A percentile compares a stretch with the other conserved stretches of the same genome.
These are phyloP conservation scores for Rhodofomes roseus DNA, from an alignment of 1,284 basidiomycete species.

Conservation along the genomic window DNA sequence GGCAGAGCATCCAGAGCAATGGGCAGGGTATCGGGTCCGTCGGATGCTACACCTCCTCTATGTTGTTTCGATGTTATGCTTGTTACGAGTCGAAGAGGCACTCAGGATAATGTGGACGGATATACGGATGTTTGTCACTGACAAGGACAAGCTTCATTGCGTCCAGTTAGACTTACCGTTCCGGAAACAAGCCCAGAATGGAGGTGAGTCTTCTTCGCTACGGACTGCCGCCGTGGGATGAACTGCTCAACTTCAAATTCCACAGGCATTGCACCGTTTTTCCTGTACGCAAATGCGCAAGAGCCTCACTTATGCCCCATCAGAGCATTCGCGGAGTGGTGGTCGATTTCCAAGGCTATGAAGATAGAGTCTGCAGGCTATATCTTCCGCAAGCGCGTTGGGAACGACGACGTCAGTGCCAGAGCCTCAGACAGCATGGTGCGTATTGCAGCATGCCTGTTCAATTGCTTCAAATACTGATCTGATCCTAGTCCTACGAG, in stretches of 20 bases:
- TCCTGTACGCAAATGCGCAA: background rate
- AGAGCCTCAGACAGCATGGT: background rate
- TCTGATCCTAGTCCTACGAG: background rate
- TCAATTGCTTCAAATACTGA: background rate
- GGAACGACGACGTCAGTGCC: background rate
- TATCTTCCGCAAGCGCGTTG: background rate
- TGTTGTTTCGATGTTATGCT: background rate
- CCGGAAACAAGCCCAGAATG: background rate
- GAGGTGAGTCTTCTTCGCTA: background rate
- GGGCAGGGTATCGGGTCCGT: background rate
- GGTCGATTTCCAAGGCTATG: background rate
- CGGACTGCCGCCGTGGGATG: too few relatives aligned
- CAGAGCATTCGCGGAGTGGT: background rate
- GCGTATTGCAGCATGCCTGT: background rate
- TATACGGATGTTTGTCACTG: background rate
- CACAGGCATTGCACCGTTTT: background rate
- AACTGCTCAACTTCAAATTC: too few relatives aligned
- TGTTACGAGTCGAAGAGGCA: background rate
- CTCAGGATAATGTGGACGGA: background rate
- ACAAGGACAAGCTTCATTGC: background rate
- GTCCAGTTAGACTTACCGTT: background rate
- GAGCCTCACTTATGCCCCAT: background rate
- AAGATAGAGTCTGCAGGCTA: background rate
- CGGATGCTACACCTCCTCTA: background rate
- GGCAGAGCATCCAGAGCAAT: background rate